Percentiles rank a stretch among this genome's conserved stretches.
phyloP scores from a whole-genome alignment of 2,329 filamentous ascomycete species.

The Trichoderma gracile region DNA sequence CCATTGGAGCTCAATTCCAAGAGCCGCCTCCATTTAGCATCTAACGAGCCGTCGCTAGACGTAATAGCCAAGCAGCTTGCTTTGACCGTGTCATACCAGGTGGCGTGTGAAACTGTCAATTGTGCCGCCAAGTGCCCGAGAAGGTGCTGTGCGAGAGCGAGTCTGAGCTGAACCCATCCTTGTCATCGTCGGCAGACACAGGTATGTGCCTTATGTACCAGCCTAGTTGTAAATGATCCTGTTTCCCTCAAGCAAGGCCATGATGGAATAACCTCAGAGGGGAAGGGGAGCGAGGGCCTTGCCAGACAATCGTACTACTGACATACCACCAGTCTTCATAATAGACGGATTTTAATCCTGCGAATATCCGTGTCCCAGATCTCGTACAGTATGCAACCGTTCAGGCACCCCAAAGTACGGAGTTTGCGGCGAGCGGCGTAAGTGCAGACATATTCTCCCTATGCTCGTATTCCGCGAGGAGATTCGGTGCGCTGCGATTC shows the following conservation, averaged over 20 bases:
- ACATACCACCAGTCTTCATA: too few relatives aligned
- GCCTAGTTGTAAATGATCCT: background rate
- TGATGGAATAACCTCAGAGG: too few relatives aligned
- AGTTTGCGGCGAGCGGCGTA: background rate
- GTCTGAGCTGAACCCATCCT: too few relatives aligned
- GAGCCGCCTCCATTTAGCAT: background rate
- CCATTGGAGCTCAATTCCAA: constrained; percentile 12
- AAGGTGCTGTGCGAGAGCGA: background rate
- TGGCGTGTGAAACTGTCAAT: background rate
- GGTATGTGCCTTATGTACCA: background rate
- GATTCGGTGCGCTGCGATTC: background rate
- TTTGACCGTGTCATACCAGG: background rate
- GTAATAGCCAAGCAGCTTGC: background rate
- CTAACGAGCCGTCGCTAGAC: background rate
- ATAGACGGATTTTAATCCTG: background rate
- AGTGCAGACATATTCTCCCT: background rate
- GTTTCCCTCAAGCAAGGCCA: background rate
- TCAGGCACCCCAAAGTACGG: background rate
- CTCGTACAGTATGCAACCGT: background rate
- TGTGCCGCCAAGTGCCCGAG: background rate
- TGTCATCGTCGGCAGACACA: background rate
- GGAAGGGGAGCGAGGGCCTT: background rate
- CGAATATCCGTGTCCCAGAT: background rate
- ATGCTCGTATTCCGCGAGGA: constrained; percentile 6
- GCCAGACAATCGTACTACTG: background rate